phyloP scores from a whole-genome alignment of 2,329 filamentous ascomycete species.

The Scedosporium aurantiacum region DNA sequence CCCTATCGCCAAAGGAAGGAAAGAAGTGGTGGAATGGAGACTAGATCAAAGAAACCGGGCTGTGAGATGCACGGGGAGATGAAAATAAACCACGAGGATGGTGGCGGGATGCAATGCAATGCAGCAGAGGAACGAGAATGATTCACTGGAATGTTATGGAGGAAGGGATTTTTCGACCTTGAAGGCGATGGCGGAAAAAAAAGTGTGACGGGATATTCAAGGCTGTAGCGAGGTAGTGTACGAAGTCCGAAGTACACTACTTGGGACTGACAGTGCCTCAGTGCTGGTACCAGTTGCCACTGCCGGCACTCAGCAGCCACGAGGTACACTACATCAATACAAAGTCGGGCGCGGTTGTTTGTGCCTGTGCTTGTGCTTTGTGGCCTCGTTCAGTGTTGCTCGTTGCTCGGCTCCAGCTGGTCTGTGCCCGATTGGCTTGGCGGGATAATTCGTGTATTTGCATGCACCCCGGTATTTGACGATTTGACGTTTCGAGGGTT shows the following conservation, averaged over 20 bases:
- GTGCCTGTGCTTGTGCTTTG: neutral
- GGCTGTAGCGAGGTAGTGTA: neutral
- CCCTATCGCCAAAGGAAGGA: neutral
- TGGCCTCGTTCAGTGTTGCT: too few relatives aligned
- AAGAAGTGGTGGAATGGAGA: neutral
- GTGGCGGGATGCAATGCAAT: neutral
- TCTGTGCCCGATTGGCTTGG: neutral
- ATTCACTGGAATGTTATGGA: conserved; percentile 2
- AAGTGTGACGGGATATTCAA: conserved; percentile 4
- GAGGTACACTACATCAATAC: neutral
- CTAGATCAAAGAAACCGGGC: neutral
- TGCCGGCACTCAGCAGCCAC: neutral
- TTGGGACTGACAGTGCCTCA: neutral
- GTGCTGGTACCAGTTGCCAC: too few relatives aligned
- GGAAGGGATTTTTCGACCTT: neutral
- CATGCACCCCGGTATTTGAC: too few relatives aligned
- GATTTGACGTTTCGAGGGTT: neutral
- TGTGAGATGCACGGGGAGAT: neutral
- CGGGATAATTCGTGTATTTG: neutral
- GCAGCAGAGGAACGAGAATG: neutral
- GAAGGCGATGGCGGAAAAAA: conserved; percentile 4
- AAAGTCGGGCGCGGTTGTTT: neutral
- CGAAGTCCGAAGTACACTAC: too few relatives aligned
- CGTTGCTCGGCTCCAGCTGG: neutral
- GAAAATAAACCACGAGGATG: conserved; percentile 1